These are phyloP conservation scores for Trichoderma virens DNA, from an alignment of 495 filamentous ascomycete genomes.

Conservation along the genomic window DNA sequence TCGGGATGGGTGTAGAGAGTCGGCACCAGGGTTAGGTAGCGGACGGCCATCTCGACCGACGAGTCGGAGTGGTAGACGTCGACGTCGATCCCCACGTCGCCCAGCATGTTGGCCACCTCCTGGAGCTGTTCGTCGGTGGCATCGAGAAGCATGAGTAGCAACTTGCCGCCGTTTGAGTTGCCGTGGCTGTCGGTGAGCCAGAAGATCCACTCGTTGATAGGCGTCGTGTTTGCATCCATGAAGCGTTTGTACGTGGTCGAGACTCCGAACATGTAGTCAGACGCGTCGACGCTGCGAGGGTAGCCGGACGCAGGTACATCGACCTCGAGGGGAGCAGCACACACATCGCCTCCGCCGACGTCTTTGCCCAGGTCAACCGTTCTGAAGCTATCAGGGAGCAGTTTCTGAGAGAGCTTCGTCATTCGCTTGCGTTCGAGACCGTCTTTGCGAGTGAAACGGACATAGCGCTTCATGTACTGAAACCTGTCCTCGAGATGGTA, in stretches of 20 bases:
- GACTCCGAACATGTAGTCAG: constrained; percentile 46
- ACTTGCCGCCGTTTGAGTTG: constrained; percentile 41
- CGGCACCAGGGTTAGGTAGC: constrained; percentile 46
- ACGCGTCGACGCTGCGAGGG: constrained; percentile 36
- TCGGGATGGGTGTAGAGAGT: constrained; percentile 44
- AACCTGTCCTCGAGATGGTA: constrained; percentile 40
- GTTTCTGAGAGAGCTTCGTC: constrained; percentile 35
- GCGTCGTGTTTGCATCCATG: constrained; percentile 32
- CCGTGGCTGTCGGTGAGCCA: constrained; percentile 43
- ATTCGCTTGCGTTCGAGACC: constrained; percentile 38
- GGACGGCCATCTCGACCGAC: constrained; percentile 52
- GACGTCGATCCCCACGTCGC: constrained; percentile 51
- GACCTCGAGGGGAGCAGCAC: constrained; percentile 39
- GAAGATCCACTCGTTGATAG: constrained; percentile 40
- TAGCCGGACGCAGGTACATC: constrained; percentile 39
- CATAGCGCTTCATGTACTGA: constrained; percentile 45
- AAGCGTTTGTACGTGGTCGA: constrained; percentile 41
- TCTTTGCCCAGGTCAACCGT: constrained; percentile 36
- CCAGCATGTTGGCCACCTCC: constrained; percentile 29
- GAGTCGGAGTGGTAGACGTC: constrained; percentile 54
- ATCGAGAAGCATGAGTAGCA: constrained; percentile 36
- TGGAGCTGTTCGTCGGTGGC: constrained; percentile 35
- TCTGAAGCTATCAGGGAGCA: constrained; percentile 37
- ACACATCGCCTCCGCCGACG: constrained; percentile 28
- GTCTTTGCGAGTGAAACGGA: constrained; percentile 33